Evolutionary conservation across 2,329 filamentous ascomycete genomes (phyloP).

Genomic region (Epichloe glyceriae): DNA sequence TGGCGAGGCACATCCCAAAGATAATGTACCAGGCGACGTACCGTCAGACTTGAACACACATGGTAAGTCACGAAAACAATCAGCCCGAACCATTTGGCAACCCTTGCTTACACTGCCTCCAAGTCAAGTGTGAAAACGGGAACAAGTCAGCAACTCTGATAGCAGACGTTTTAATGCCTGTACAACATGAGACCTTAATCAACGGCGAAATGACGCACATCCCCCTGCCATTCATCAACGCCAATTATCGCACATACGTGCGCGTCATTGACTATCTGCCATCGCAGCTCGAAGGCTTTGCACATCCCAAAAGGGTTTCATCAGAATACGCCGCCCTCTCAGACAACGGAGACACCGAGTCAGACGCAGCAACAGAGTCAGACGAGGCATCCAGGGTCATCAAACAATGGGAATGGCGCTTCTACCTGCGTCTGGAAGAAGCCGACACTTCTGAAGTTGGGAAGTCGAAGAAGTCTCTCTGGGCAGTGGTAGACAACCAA

Average conservation of each 20-base stretch:
- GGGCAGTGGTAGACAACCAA: conserved; percentile 53
- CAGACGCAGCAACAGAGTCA: conserved; percentile 7
- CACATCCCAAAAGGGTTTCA: conserved; percentile 28
- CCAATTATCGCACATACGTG: conserved; percentile 54
- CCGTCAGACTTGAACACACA: conserved; percentile 18
- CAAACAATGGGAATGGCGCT: conserved; percentile 66
- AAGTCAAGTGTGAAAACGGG: conserved; percentile 34
- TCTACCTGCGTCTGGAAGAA: conserved; percentile 67
- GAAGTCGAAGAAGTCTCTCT: conserved; percentile 37
- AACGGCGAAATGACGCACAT: conserved; percentile 24
- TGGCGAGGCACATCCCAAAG: conserved; percentile 14
- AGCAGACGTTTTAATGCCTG: conserved; percentile 26
- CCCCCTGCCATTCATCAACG: conserved; percentile 59
- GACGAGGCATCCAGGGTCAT: conserved; percentile 12
- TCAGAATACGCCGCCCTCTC: conserved; percentile 39
- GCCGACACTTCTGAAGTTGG: conserved; percentile 9
- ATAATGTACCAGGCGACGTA: conserved; percentile 9
- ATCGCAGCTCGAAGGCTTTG: conserved; percentile 56
- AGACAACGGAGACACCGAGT: conserved; percentile 21
- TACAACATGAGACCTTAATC: conserved; percentile 29
- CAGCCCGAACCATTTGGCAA: background rate
- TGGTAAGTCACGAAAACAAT: conserved; percentile 12
- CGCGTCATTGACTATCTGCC: conserved; percentile 79
- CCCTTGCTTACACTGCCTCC: background rate
- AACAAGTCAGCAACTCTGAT: conserved; percentile 23